Conservation (phyloP, 257 asterid species). For the Solanum boliviense region DNA sequence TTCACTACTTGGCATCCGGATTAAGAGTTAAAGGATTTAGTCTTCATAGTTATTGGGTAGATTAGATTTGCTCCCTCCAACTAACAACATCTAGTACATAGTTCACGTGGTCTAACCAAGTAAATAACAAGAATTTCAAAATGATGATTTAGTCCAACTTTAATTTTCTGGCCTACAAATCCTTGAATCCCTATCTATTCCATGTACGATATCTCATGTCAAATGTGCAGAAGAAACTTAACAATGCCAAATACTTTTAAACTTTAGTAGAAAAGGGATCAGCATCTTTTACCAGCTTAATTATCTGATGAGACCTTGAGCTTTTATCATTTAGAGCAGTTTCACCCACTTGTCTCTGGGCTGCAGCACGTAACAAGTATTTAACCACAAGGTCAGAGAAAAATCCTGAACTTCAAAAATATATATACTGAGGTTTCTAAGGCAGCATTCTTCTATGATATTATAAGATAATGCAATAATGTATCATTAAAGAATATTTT, state of each 20-base stretch:
- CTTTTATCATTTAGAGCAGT: slow-evolving; percentile 87
- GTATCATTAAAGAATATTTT: neutral
- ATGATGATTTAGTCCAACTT: neutral
- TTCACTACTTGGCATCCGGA: neutral
- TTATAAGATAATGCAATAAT: neutral
- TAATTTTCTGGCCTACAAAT: neutral
- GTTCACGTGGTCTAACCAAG: neutral
- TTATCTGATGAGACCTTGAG: slow-evolving; percentile 97
- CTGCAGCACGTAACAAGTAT: slow-evolving; percentile 41
- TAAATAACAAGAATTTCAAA: neutral
- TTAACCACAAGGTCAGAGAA: slow-evolving; percentile 1
- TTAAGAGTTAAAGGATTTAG: neutral
- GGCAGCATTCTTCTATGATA: neutral
- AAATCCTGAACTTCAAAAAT: neutral
- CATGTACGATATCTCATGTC: neutral
- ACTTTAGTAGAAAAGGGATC: neutral
- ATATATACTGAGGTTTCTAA: neutral
- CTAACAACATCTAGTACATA: neutral
- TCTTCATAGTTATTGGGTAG: neutral
- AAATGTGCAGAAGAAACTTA: neutral
- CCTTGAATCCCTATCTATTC: neutral
- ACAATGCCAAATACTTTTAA: neutral
- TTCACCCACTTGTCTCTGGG: slow-evolving; percentile 95
- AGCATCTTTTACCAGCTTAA: slow-evolving; percentile 57
- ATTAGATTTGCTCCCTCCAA: neutral